phyloP scores from a whole-genome alignment of 208 protist species.

The Trypanosoma melophagium region DNA sequence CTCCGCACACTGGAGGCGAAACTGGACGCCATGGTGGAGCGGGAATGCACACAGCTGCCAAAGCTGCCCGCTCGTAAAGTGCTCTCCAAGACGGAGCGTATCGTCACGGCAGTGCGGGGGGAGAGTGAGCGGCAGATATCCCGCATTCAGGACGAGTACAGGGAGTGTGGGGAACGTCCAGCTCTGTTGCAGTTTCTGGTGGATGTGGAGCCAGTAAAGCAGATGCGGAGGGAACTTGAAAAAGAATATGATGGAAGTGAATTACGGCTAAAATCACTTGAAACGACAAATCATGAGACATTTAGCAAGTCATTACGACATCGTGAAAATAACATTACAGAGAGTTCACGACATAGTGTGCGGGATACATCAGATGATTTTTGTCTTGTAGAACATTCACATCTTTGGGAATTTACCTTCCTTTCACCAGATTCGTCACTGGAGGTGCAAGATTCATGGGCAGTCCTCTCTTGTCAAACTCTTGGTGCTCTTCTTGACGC shows the following conservation, averaged over 20 bases:
- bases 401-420: conserved; percentile 77
- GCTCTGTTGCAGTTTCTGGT: conserved; percentile 53
- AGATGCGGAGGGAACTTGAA: conserved; percentile 26
- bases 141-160: conserved; percentile 28
- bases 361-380: conserved; percentile 59
- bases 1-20: conserved; percentile 36
- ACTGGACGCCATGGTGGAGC: conserved; percentile 32
- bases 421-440: conserved; percentile 25
- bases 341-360: conserved; percentile 12
- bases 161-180: conserved; percentile 32
- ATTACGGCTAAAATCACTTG: conserved; percentile 13
- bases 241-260: conserved; percentile 33
- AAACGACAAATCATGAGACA: background rate
- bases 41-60: background rate
- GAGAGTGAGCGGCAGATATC: conserved; percentile 63
- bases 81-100: conserved; percentile 51
- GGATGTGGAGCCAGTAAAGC: conserved; percentile 48
- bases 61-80: conserved; percentile 47
- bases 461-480: conserved; percentile 72
- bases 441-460: conserved; percentile 59
- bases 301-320: conserved; percentile 1
- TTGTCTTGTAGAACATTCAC: conserved; percentile 65
- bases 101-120: conserved; percentile 37
- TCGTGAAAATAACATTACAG: conserved; percentile 8
- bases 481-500: conserved; percentile 73